Evolutionary conservation across 495 filamentous ascomycete genomes (phyloP).

Genomic region (Daldinia vernicosa): DNA sequence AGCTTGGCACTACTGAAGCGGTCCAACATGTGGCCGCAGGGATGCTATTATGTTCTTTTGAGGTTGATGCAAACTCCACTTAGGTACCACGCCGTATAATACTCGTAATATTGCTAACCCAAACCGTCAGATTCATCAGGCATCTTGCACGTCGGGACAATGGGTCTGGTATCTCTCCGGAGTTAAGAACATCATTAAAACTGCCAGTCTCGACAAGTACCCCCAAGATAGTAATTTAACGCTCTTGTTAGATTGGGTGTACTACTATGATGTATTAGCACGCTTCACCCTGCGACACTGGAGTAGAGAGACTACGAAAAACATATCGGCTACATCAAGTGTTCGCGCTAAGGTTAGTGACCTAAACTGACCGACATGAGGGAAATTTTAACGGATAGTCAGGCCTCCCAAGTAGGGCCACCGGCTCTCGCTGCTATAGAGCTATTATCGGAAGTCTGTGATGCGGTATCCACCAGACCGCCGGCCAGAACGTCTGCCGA

Average conservation of each 20-base stretch:
- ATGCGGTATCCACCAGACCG: not conserved
- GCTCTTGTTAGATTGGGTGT: conserved; percentile 49
- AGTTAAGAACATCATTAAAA: not conserved
- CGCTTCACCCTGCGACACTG: conserved; percentile 49
- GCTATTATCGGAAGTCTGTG: not conserved
- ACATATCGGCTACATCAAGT: not conserved
- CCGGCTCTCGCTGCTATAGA: not conserved
- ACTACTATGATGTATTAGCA: conserved; percentile 50
- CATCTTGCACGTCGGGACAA: not conserved
- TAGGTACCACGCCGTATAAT: not conserved
- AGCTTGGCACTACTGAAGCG: conserved; percentile 35
- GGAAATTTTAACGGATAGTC: not conserved
- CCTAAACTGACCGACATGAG: not conserved
- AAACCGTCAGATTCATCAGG: not conserved
- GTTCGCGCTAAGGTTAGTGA: not conserved
- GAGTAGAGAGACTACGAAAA: conserved; percentile 18
- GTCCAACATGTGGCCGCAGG: conserved; percentile 50
- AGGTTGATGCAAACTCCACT: conserved; percentile 37
- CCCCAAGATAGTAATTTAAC: not conserved
- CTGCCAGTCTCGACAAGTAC: not conserved
- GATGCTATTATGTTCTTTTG: conserved; percentile 51
- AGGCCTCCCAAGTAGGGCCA: not conserved
- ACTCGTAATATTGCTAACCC: not conserved
- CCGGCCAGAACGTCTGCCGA: not conserved
- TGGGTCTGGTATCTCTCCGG: not conserved